Evolutionary conservation across 2,329 filamentous ascomycete genomes (phyloP).

Genomic region (Sclerotinia glacialis): DNA sequence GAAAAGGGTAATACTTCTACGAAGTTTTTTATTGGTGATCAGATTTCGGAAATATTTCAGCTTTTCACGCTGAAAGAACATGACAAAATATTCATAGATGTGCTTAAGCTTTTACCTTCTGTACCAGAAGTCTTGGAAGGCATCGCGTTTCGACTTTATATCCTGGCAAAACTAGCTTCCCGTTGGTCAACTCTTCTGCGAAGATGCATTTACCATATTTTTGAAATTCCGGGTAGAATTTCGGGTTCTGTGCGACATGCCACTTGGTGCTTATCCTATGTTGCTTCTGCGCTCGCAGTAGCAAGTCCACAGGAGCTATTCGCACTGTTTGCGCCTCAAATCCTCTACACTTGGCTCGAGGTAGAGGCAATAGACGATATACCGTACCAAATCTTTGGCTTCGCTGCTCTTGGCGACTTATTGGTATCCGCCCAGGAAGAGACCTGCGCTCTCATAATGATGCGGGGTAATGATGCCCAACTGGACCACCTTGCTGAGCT

Average conservation of each 20-base stretch:
- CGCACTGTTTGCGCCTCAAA: slow-evolving; percentile 77
- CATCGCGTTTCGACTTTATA: slow-evolving; percentile 77
- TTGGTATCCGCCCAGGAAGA: slow-evolving; percentile 71
- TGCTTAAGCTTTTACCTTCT: slow-evolving; percentile 74
- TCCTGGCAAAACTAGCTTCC: slow-evolving; percentile 74
- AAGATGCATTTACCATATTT: slow-evolving; percentile 87
- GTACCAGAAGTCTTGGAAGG: slow-evolving; percentile 73
- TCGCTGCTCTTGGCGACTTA: slow-evolving; percentile 64
- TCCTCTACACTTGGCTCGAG: slow-evolving; percentile 88
- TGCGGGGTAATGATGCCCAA: slow-evolving; percentile 70
- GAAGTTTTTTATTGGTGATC: slow-evolving; percentile 71
- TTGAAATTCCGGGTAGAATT: slow-evolving; percentile 80
- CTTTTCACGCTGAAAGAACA: slow-evolving; percentile 81
- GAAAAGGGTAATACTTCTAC: slow-evolving; percentile 63
- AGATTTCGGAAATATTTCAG: slow-evolving; percentile 72
- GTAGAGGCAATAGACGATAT: slow-evolving; percentile 64
- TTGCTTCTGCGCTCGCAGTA: slow-evolving; percentile 65
- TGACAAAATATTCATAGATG: slow-evolving; percentile 78
- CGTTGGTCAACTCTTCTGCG: slow-evolving; percentile 83
- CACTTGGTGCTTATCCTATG: slow-evolving; percentile 62
- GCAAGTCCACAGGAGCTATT: slow-evolving; percentile 70
- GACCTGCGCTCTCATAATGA: slow-evolving; percentile 73
- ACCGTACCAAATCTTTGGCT: slow-evolving; percentile 83
- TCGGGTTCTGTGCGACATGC: slow-evolving; percentile 66
- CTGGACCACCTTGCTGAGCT: slow-evolving; percentile 57